Evolutionary conservation across 805 yeast species (phyloP), one percentile per base, ranked within the genome.

Genomic region (Candida silvicultrix): DNA sequence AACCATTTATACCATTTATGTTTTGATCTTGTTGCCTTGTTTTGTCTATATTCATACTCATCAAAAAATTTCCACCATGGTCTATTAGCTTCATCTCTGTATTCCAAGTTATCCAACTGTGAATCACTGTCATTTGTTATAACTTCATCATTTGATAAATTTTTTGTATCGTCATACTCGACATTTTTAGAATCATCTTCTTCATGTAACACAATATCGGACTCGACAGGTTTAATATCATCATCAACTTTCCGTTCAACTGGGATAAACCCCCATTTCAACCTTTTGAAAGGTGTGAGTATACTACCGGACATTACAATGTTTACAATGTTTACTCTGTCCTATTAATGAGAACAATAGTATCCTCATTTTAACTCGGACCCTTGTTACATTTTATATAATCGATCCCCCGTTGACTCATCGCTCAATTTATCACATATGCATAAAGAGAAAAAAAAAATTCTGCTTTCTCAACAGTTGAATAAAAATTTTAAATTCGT

Each of bases 41-140:
- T 38, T 31, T 36, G 18, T 38, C 51, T 44, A 52, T 76, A 77
- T 53, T 76, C 81, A 51, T 67, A 74, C 51, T 77, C 81, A 53
- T 77, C 81, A 63, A 77, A 77, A 51, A 73, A 75, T 36, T 71
- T 71, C 71, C 72, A 75, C 81, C 81, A 76, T 32, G 70, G 67
- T 42, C 80, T 65, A 49, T 71, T 57, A 9, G 78, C 78, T 56
- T 76, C 81, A 55, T 77, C 81, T 50, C 81, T 63, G 54, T 69
- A 72, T 54, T 75, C 80, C 12, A 32, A 32, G 15, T 69, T 71
- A 53, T 75, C 80, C 12, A 32, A 32, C n/a, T 32, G 35, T 32
- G 16, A 5, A 15, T 32, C 35, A 15, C 10, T 12, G n/a, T n/a
- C 35, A 15, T n/a, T n/a, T n/a, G n/a, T n/a, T n/a, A n/a, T n/a